Percentiles rank a stretch among this genome's conserved stretches.
Evolutionary conservation across 495 filamentous ascomycete species (phyloP).

Genomic region (Penicillium lagena): DNA sequence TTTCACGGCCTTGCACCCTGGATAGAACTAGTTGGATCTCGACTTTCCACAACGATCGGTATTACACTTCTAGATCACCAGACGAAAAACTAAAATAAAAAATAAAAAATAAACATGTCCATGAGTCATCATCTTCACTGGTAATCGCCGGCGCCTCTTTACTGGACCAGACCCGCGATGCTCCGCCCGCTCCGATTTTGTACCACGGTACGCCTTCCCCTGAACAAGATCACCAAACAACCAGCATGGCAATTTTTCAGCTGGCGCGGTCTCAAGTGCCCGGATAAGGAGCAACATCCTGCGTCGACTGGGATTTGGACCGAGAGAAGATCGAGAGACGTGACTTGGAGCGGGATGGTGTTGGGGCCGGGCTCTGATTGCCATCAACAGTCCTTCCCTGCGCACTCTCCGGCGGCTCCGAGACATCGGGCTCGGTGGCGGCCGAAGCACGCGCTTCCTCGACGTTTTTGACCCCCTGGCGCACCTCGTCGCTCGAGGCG

Average conservation of each 20-base stretch:
- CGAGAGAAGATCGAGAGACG: constrained; percentile 26
- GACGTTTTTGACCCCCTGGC: constrained; percentile 33
- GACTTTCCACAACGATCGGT: neutral
- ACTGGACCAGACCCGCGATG: neutral
- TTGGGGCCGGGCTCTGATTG: neutral
- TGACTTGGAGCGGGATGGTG: constrained; percentile 28
- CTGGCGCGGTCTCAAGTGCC: constrained; percentile 23
- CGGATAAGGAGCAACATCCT: constrained; percentile 34
- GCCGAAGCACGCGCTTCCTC: constrained; percentile 26
- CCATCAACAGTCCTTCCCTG: neutral
- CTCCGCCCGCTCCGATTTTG: constrained; percentile 1
- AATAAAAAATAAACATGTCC: neutral
- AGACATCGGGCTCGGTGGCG: neutral
- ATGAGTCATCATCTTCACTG: neutral
- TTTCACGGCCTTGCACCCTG: too few species aligned
- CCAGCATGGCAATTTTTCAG: neutral
- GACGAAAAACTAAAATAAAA: neutral
- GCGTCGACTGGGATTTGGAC: constrained; percentile 17
- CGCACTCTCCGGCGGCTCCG: constrained; percentile 1
- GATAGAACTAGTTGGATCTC: neutral
- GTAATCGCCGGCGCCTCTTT: too few species aligned
- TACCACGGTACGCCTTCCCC: constrained; percentile 8
- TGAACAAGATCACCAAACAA: neutral
- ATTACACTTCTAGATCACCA: neutral
- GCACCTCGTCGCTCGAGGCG: constrained; percentile 34